Base-by-base conservation (phyloP, 108 stramenopile species). In the Bacterosira constricta region DNA sequence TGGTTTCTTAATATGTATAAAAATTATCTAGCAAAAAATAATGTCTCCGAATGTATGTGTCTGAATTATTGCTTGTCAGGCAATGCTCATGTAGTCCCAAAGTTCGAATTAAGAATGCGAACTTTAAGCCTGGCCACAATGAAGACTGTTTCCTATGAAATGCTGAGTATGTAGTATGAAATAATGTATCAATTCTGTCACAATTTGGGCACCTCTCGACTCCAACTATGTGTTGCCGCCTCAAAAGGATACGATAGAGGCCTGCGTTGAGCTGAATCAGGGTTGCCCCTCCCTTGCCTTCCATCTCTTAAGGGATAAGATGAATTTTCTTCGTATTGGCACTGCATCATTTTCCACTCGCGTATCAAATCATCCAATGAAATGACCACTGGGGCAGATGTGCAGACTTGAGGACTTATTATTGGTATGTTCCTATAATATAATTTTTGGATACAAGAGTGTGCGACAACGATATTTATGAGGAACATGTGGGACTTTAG, bases 331-430 rank as follows among this genome's bases (percentile, higher is more conserved):
- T 79, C 77, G 47, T 61, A 62, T 23, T 71, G 51, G 20, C 46
- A 54, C 23, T 73, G 66, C 61, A 80, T 46, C 39, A 44, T n/a
- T 60, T 66, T 55, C 79, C 79, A 80, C 30, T 80, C 71, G 53
- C 63, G 67, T 57, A 80, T 70, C 67, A 80, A 42, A 42, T 36
- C 79, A 73, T 80, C 79, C 66, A 80, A 80, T 73, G 66, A 70
- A 62, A 44, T 63, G 66, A 29, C 42, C 31, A 50, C 72, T 35
- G 27, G 17, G 9, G 59, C 31, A 58, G 65, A 60, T n/a, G 72
- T 29, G 13, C 53, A 30, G 12, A 57, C 30, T 56, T 77, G 42
- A 44, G 52, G 36, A n/a, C 18, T 63, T 15, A 69, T 34, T 23
- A 32, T 77, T 38, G 68, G 76, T 15, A 58, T 23, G 7, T 44